Percentiles rank a stretch among this genome's conserved stretches.
phyloP scores from a whole-genome alignment of 305 asterid species.

The Euphrasia arctica region DNA sequence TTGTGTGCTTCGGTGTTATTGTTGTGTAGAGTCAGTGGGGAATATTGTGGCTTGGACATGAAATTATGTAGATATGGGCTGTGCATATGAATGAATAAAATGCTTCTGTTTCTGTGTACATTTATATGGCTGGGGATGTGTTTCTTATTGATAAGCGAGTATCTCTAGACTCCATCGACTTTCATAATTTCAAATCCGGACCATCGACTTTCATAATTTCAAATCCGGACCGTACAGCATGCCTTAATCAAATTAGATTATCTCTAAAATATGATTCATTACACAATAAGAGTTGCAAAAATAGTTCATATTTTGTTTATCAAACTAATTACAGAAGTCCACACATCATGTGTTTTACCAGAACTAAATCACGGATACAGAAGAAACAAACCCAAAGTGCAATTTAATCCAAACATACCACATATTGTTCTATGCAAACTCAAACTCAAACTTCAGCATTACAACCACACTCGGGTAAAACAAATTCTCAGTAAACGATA shows the following conservation, averaged over 20 bases:
- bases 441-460: background rate
- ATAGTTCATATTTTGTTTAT: too few relatives aligned
- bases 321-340: background rate
- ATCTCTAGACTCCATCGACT: too few relatives aligned
- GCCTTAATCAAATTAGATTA: too few relatives aligned
- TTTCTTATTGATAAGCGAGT: background rate
- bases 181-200: too few relatives aligned
- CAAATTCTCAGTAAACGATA: constrained; percentile 4
- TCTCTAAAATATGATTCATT: too few relatives aligned
- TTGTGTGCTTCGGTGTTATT: background rate
- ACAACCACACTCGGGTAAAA: constrained; percentile 18
- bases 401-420: background rate
- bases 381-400: background rate
- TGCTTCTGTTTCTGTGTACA: background rate
- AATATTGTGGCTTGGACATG: constrained; percentile 5
- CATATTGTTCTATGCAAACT: background rate
- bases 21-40: background rate
- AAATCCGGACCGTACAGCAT: too few relatives aligned
- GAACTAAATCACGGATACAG: background rate
- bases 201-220: too few relatives aligned
- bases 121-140: background rate
- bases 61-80: constrained; percentile 15
- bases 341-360: background rate
- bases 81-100: constrained; percentile 15
- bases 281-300: too few relatives aligned